phyloP scores from a whole-genome alignment of 2,329 filamentous ascomycete species.

The Aspergillus arachidicola region DNA sequence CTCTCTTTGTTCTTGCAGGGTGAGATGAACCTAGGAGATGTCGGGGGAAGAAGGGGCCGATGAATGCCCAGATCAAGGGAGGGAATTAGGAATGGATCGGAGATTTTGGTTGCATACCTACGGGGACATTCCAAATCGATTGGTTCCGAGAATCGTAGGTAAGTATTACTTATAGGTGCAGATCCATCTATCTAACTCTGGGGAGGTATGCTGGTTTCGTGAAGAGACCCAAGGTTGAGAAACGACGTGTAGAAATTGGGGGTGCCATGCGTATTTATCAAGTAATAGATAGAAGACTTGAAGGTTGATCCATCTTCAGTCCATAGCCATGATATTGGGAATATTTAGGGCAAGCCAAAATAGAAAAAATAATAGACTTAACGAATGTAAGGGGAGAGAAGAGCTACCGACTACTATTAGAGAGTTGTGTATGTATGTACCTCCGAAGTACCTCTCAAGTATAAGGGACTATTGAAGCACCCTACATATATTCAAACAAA shows the following conservation, averaged over 20 bases:
- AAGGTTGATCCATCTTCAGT: background rate
- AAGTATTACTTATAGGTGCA: too few relatives aligned
- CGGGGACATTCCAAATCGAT: slow-evolving; percentile 5
- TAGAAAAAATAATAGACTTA: background rate
- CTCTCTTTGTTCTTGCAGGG: background rate
- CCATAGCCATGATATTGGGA: background rate
- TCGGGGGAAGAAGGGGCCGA: background rate
- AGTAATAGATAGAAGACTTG: background rate
- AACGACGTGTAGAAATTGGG: background rate
- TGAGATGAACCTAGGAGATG: background rate
- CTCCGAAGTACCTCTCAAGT: background rate
- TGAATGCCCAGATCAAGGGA: slow-evolving; percentile 1
- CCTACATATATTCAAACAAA: background rate
- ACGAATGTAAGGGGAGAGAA: background rate
- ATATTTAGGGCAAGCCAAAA: background rate
- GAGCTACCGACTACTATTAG: background rate
- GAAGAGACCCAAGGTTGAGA: slow-evolving; percentile 2
- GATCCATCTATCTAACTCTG: background rate
- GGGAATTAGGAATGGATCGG: slow-evolving; percentile 6
- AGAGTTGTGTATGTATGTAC: background rate
- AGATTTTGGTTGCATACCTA: slow-evolving; percentile 3
- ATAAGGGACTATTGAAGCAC: background rate
- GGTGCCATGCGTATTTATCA: background rate
- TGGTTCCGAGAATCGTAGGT: background rate
- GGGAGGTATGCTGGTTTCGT: background rate